Conservation (phyloP, 257 asterid species). For the Lycium barbarum region DNA sequence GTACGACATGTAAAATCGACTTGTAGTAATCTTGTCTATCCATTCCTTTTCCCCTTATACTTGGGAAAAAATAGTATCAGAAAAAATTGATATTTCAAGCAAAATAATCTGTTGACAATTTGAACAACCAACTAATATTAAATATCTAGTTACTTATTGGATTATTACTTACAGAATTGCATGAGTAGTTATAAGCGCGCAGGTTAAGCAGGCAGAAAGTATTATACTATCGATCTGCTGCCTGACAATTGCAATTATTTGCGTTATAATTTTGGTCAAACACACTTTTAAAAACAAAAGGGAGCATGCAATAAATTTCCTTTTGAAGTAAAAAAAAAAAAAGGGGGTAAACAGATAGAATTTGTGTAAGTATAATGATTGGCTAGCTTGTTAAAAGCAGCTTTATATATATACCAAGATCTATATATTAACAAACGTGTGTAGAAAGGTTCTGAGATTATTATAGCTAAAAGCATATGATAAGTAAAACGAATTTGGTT, state of each 20-base stretch:
- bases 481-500: not conserved
- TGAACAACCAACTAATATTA: not conserved
- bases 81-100: not conserved
- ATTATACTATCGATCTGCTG: conserved; percentile 21
- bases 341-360: not conserved
- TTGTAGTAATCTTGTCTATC: no score
- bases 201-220: conserved; percentile 24
- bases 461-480: conserved; percentile 34
- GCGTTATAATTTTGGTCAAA: conserved; percentile 36
- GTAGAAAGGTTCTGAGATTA: conserved; percentile 43
- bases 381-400: conserved; percentile 33
- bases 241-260: conserved; percentile 40
- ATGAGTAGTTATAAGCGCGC: not conserved
- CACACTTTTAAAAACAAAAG: conserved; percentile 25
- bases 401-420: conserved; percentile 22
- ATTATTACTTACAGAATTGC: not conserved
- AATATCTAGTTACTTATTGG: not conserved
- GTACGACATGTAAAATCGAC: no score
- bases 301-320: conserved; percentile 26
- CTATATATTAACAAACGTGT: conserved; percentile 24
- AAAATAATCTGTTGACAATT: not conserved
- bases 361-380: conserved; percentile 42
- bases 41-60: not conserved
- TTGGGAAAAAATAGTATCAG: no score
- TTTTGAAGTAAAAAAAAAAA: not conserved